Conservation (phyloP, 106 monocot genomes). For the Xerophyta viscosa region DNA sequence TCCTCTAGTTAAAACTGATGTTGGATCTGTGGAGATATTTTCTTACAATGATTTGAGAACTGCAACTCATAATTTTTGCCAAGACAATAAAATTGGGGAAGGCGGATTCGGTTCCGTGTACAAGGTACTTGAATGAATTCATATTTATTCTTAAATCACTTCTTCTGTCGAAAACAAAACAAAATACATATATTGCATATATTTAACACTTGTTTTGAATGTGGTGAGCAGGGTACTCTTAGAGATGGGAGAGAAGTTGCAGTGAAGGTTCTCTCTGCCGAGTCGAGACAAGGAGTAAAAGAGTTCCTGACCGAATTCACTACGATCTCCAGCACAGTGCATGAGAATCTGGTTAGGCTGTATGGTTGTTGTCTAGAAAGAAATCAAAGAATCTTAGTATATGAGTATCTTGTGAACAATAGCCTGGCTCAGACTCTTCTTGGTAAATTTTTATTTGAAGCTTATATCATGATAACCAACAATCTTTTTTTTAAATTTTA, state of each 20-base stretch:
- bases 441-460: constrained; percentile 23
- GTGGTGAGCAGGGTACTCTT: constrained; percentile 42
- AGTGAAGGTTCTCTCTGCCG: constrained; percentile 55
- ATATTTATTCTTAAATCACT: not conserved
- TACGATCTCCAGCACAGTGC: constrained; percentile 41
- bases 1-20: no score
- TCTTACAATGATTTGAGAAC: constrained; percentile 48
- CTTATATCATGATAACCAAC: not conserved
- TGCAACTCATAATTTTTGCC: constrained; percentile 46
- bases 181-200: no score
- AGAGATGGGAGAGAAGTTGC: constrained; percentile 64
- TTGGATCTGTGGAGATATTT: constrained; percentile 28
- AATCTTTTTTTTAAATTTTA: not conserved
- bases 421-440: constrained; percentile 76
- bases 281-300: constrained; percentile 52
- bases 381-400: constrained; percentile 52
- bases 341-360: constrained; percentile 66
- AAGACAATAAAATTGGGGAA: constrained; percentile 55
- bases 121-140: constrained; percentile 19
- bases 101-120: constrained; percentile 73
- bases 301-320: constrained; percentile 70
- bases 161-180: not conserved
- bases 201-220: not conserved
- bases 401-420: constrained; percentile 75
- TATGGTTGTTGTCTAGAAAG: constrained; percentile 63